Evolutionary conservation across 768 basidiomycete species (phyloP).

Genomic region (Filobasidium floriforme): DNA sequence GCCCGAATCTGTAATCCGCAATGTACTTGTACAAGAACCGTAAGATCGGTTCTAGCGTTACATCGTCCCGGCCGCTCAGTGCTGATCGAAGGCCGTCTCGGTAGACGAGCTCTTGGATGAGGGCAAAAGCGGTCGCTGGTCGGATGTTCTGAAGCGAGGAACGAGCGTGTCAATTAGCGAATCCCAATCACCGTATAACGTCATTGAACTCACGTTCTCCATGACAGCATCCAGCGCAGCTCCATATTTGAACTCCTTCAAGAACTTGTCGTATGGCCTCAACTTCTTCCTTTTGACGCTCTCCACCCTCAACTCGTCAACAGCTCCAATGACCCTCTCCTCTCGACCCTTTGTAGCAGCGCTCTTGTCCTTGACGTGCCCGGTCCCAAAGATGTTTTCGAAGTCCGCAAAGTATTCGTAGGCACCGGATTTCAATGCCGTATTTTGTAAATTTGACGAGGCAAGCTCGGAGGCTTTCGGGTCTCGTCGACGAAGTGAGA

Average conservation of each 20-base stretch:
- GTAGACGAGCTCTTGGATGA: constrained; percentile 87
- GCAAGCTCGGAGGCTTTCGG: constrained; percentile 58
- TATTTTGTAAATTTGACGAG: constrained; percentile 27
- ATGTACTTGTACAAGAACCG: constrained; percentile 75
- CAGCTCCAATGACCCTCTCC: constrained; percentile 51
- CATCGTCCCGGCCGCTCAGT: constrained; percentile 82
- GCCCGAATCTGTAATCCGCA: constrained; percentile 85
- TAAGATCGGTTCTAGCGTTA: constrained; percentile 85
- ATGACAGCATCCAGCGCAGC: constrained; percentile 89
- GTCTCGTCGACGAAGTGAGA: constrained; percentile 89
- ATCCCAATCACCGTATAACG: not conserved
- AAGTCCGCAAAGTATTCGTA: constrained; percentile 62
- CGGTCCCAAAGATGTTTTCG: constrained; percentile 53
- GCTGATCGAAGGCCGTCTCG: constrained; percentile 81
- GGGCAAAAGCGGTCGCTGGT: constrained; percentile 75
- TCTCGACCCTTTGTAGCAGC: constrained; percentile 35
- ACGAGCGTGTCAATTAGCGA: not conserved
- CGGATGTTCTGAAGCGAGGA: constrained; percentile 58
- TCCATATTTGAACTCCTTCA: constrained; percentile 89
- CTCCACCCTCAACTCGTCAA: constrained; percentile 71
- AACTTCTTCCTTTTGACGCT: constrained; percentile 62
- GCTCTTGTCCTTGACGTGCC: constrained; percentile 46
- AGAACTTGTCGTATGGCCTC: constrained; percentile 75
- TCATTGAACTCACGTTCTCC: constrained; percentile 56
- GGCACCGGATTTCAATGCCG: constrained; percentile 49